Evolutionary conservation across 768 basidiomycete genomes (phyloP).

Genomic region (Suillus occidentalis): DNA sequence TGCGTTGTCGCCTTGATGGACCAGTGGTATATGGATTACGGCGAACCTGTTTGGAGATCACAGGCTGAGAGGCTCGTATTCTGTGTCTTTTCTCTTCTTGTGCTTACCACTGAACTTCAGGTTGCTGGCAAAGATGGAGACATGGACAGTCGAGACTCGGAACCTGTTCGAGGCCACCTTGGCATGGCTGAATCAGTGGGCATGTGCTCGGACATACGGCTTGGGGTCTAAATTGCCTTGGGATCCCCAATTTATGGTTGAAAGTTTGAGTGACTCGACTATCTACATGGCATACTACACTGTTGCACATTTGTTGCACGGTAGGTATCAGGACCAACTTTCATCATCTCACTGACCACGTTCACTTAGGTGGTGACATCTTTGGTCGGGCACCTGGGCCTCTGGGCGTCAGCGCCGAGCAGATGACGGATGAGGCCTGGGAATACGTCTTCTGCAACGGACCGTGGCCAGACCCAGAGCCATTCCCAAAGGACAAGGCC

Average conservation of each 20-base stretch:
- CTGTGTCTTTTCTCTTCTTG: neutral
- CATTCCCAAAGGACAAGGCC: slow-evolving; percentile 73
- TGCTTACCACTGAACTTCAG: slow-evolving; percentile 37
- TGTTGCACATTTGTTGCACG: slow-evolving; percentile 85
- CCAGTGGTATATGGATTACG: slow-evolving; percentile 99
- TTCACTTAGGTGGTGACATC: slow-evolving; percentile 57
- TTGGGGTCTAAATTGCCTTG: slow-evolving; percentile 94
- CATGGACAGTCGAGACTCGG: slow-evolving; percentile 88
- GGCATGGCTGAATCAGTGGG: slow-evolving; percentile 98
- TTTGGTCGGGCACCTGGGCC: slow-evolving; percentile 80
- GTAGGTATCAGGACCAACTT: slow-evolving; percentile 41
- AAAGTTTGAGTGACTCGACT: slow-evolving; percentile 95
- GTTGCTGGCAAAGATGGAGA: slow-evolving; percentile 81
- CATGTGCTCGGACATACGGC: slow-evolving; percentile 97
- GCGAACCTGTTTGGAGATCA: slow-evolving; percentile 85
- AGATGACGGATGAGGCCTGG: slow-evolving; percentile 98
- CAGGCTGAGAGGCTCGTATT: slow-evolving; percentile 74
- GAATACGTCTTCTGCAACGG: slow-evolving; percentile 87
- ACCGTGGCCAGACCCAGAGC: slow-evolving; percentile 66
- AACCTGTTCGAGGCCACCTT: slow-evolving; percentile 90
- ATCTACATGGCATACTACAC: slow-evolving; percentile 99
- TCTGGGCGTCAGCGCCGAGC: slow-evolving; percentile 81
- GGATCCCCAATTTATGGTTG: slow-evolving; percentile 96
- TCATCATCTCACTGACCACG: neutral
- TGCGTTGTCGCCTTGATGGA: slow-evolving; percentile 98